Conservation (phyloP, 768 basidiomycete species). For the Chalciporus sphaerocephalus region DNA sequence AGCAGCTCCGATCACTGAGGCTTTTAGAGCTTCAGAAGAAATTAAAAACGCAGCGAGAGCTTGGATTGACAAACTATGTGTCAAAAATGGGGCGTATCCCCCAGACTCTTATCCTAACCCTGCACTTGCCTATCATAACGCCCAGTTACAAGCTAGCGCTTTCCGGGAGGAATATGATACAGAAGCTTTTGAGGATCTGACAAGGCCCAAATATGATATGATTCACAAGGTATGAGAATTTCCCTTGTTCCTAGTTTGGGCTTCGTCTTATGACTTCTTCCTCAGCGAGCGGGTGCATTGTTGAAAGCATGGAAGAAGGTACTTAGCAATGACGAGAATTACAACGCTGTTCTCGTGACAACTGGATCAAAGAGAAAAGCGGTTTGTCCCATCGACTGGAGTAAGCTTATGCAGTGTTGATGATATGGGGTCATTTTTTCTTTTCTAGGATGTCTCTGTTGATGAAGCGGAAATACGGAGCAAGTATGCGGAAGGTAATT, state of each 20-base stretch:
- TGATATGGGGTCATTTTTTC: background rate
- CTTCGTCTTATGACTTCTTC: background rate
- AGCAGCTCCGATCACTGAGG: slow-evolving; percentile 63
- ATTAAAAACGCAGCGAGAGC: slow-evolving; percentile 62
- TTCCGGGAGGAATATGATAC: slow-evolving; percentile 87
- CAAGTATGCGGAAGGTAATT: slow-evolving; percentile 52
- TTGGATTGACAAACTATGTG: slow-evolving; percentile 74
- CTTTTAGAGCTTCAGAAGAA: slow-evolving; percentile 61
- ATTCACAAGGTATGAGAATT: slow-evolving; percentile 66
- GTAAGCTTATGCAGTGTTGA: slow-evolving; percentile 2
- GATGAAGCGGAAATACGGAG: slow-evolving; percentile 73
- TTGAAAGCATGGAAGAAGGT: slow-evolving; percentile 69
- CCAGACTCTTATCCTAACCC: slow-evolving; percentile 91
- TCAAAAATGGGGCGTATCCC: slow-evolving; percentile 78
- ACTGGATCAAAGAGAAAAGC: slow-evolving; percentile 68
- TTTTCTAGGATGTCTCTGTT: slow-evolving; percentile 51
- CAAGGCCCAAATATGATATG: slow-evolving; percentile 67
- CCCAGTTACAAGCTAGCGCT: slow-evolving; percentile 85
- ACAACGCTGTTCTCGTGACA: slow-evolving; percentile 44
- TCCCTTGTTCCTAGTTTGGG: background rate
- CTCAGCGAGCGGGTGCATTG: slow-evolving; percentile 61
- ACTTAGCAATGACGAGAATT: slow-evolving; percentile 60
- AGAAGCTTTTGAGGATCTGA: slow-evolving; percentile 75
- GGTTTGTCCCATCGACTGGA: slow-evolving; percentile 38
- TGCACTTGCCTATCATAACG: slow-evolving; percentile 82